Evolutionary conservation across 2,329 filamentous ascomycete genomes (phyloP), one percentile per base, ranked within the genome.

Genomic region (Leptoxyphium fumago): DNA sequence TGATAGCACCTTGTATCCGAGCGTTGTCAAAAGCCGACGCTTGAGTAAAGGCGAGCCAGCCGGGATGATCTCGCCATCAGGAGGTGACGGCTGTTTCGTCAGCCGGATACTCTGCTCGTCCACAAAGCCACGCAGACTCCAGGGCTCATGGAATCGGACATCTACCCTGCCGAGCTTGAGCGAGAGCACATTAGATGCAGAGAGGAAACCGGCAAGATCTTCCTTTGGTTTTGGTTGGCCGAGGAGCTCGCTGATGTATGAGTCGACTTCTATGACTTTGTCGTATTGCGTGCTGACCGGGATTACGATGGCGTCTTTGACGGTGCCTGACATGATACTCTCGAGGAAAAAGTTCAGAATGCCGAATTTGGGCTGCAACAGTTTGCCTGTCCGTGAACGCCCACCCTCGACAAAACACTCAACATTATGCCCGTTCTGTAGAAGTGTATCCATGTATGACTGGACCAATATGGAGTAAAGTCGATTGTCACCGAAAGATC

Each of bases 351-450:
- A 98, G 56, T 78, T 84, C 26, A 98, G 67, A 46, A 98, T 95
- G 9, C 91, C 91, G 52, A 96, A 96, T 58, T 96, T 96, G 1
- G 91, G 91, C 2, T 87, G 82, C 10, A 98, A 64, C 2, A 98
- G 74, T 65, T 98, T 98, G 26, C 91, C 91, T 0, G 89, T 98
- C 42, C 91, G 73, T 29, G 88, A 95, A 14, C 91, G 75, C 1
- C 89, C 88, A 13, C 91, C 91, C 66, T 98, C 91, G 29, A 98
- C 93, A 55, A 98, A 98, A 62, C 91, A 98, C 62, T 95, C 89
- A 41, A 98, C 77, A 60, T 98, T 96, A 64, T 82, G 94, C 0
- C 91, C 91, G 50, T 85, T 80, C 57, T 91, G 84, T 2, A 98
- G 70, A 38, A 98, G 62, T 0, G 86, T 93, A 61, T 98, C 91